These are phyloP conservation scores for Eremochloa ophiuroides DNA, from an alignment of 176 grass and related monocot species.

Conservation along the genomic window DNA sequence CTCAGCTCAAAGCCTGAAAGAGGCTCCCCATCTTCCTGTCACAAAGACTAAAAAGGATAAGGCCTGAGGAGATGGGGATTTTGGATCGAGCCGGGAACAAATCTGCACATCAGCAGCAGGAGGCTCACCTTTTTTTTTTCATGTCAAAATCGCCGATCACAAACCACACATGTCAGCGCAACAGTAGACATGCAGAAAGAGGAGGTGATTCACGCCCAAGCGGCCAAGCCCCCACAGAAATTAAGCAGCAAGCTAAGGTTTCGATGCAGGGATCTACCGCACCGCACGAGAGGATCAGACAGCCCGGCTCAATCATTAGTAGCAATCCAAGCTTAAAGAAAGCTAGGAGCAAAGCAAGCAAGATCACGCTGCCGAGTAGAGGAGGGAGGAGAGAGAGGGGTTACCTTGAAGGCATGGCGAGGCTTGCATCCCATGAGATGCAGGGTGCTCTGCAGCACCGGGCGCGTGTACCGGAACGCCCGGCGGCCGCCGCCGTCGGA, in stretches of 20 bases:
- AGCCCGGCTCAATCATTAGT: conserved; percentile 7
- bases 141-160: conserved; percentile 10
- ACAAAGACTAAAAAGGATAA: conserved; percentile 15
- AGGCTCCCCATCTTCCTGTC: neutral
- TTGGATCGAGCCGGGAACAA: conserved; percentile 8
- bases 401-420: conserved; percentile 99
- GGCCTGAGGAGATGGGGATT: neutral
- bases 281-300: neutral
- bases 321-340: neutral
- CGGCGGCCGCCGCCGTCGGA: conserved; percentile 42
- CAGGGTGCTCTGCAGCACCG: conserved; percentile 88
- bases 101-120: conserved; percentile 3
- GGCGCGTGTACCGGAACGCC: conserved; percentile 78
- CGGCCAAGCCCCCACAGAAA: neutral
- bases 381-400: neutral
- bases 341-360: neutral
- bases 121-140: conserved; percentile 9
- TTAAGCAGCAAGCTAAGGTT: conserved; percentile 1
- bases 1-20: conserved; percentile 7
- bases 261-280: conserved; percentile 2
- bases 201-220: neutral
- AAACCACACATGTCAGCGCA: neutral
- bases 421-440: conserved; percentile 99
- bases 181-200: neutral
- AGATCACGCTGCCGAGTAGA: no score